Conservation (phyloP, 805 yeast genomes). For the Lachancea fermentati region DNA sequence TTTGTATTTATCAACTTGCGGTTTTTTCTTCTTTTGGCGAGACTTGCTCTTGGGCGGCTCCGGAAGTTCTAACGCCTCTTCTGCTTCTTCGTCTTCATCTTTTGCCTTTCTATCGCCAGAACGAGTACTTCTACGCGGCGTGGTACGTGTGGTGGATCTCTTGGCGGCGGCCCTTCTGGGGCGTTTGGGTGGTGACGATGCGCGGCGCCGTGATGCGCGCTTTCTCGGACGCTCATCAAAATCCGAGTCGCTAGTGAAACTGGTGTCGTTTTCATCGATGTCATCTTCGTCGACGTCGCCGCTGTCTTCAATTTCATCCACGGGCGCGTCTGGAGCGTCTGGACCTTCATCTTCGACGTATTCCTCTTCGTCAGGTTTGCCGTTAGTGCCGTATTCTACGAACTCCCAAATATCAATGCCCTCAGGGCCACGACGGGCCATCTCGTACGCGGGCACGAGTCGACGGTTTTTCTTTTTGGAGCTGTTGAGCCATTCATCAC, state of each 20-base stretch:
- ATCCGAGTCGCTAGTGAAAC: slow-evolving; percentile 7
- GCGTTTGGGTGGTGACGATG: slow-evolving; percentile 25
- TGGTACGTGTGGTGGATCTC: slow-evolving; percentile 21
- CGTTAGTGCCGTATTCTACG: slow-evolving; percentile 32
- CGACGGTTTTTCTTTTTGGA: slow-evolving; percentile 48
- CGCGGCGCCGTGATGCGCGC: neutral
- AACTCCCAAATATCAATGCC: slow-evolving; percentile 32
- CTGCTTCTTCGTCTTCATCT: slow-evolving; percentile 20
- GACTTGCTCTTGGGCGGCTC: slow-evolving; percentile 15
- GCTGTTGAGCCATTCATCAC: slow-evolving; percentile 25
- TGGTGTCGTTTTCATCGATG: slow-evolving; percentile 19
- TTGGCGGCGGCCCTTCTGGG: slow-evolving; percentile 27
- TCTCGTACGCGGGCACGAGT: slow-evolving; percentile 41
- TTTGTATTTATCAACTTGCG: slow-evolving; percentile 15
- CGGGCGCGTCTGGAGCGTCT: slow-evolving; percentile 27
- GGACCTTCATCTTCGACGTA: slow-evolving; percentile 29
- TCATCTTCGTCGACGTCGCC: slow-evolving; percentile 19
- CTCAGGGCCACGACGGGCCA: slow-evolving; percentile 40
- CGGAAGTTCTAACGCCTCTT: slow-evolving; percentile 15
- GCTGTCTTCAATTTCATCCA: slow-evolving; percentile 8
- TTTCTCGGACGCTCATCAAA: slow-evolving; percentile 4
- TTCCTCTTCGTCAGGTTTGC: slow-evolving; percentile 28
- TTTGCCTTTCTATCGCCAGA: slow-evolving; percentile 17
- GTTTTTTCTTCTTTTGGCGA: slow-evolving; percentile 8
- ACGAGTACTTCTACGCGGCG: slow-evolving; percentile 19